Evolutionary conservation across 495 filamentous ascomycete species (phyloP).

Genomic region (Neohortaea acidophila): DNA sequence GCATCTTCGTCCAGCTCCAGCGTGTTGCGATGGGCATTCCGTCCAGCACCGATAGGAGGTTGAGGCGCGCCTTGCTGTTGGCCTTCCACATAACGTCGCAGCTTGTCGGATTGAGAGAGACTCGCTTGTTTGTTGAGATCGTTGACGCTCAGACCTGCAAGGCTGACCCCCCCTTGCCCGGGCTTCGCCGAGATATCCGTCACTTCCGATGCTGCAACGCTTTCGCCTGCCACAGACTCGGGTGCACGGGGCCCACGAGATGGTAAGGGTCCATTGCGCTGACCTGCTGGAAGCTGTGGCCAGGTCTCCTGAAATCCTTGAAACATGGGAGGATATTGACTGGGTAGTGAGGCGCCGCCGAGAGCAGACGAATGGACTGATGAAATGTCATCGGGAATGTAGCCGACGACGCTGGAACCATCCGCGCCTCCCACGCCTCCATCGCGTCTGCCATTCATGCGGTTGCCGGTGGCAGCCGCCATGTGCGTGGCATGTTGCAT

Average conservation of each 20-base stretch:
- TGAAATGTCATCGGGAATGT: conserved; percentile 94
- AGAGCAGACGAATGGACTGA: conserved; percentile 87
- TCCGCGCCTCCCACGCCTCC: conserved; percentile 43
- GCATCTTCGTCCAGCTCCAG: conserved; percentile 63
- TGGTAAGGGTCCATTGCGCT: conserved; percentile 18
- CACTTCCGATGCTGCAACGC: conserved; percentile 72
- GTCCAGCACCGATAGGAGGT: conserved; percentile 29
- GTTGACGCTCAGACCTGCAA: conserved; percentile 64
- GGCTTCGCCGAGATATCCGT: conserved; percentile 57
- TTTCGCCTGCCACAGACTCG: conserved; percentile 76
- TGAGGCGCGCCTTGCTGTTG: conserved; percentile 29
- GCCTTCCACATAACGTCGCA: conserved; percentile 80
- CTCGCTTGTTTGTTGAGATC: conserved; percentile 62
- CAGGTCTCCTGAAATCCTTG: conserved; percentile 80
- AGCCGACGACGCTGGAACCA: conserved; percentile 73
- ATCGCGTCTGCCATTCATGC: conserved; percentile 35
- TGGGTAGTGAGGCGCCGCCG: conserved; percentile 50
- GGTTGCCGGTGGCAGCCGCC: conserved; percentile 35
- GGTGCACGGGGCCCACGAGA: conserved; percentile 31
- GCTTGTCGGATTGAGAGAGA: conserved; percentile 68
- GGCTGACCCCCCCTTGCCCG: conserved; percentile 73
- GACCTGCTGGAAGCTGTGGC: conserved; percentile 58
- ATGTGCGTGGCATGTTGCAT: conserved; percentile 51
- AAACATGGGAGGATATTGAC: conserved; percentile 88
- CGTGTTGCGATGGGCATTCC: conserved; percentile 19